These are phyloP conservation scores for Mrakia blollopis DNA, from an alignment of 768 basidiomycete species.

Conservation along the genomic window DNA sequence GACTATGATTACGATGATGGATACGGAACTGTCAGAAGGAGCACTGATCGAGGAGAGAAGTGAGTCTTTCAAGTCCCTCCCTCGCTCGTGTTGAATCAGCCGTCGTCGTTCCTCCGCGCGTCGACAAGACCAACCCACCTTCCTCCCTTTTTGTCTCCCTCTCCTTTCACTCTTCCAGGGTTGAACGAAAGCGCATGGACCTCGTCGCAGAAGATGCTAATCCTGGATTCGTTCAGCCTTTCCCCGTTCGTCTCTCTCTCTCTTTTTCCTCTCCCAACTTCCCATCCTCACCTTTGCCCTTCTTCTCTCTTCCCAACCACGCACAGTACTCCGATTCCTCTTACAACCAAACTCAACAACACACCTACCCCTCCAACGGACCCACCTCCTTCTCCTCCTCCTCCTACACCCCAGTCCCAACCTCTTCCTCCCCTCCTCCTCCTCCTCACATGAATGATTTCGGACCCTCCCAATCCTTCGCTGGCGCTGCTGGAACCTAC, in stretches of 20 bases:
- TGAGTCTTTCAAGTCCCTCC: background rate
- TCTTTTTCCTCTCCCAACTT: background rate
- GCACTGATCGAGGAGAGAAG: background rate
- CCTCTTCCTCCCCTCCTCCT: background rate
- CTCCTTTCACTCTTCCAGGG: background rate
- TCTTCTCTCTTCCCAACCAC: background rate
- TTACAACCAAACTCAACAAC: background rate
- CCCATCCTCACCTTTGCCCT: background rate
- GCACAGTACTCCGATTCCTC: background rate
- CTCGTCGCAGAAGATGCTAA: background rate
- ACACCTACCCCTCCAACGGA: background rate
- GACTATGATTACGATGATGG: background rate
- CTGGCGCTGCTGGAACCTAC: background rate
- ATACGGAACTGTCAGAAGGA: background rate
- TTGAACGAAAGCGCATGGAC: background rate
- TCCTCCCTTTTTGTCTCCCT: background rate
- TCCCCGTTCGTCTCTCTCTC: background rate
- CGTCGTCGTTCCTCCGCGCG: background rate
- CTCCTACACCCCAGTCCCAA: background rate
- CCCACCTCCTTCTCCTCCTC: background rate
- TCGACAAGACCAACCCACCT: background rate
- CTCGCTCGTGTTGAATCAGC: too few species aligned
- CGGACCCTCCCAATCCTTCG: background rate
- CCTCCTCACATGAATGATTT: background rate
- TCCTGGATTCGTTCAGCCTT: background rate